A percentile compares a stretch with the other conserved stretches of the same genome.
Evolutionary conservation across 176 grass and related monocot genomes (phyloP).

Genomic region (Cenchrus purpureus): DNA sequence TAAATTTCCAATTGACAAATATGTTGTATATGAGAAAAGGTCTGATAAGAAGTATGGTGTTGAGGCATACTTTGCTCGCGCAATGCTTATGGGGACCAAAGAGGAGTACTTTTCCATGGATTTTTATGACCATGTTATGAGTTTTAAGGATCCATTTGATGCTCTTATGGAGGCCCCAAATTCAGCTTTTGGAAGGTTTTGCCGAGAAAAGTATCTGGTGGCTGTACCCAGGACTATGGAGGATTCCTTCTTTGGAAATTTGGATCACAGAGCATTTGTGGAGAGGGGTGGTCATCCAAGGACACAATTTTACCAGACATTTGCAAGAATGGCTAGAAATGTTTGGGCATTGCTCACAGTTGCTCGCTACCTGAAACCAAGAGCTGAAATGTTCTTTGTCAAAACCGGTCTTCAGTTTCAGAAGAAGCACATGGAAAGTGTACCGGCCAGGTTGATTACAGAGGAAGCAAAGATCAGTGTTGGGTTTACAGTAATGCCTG

Average conservation of each 20-base stretch:
- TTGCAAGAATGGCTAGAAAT: constrained; percentile 70
- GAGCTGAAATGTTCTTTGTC: constrained; percentile 78
- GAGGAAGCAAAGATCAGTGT: constrained; percentile 53
- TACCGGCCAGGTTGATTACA: constrained; percentile 41
- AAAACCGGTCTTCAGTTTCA: constrained; percentile 48
- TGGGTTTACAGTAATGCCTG: constrained; percentile 80
- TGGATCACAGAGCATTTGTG: constrained; percentile 74
- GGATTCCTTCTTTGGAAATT: constrained; percentile 74
- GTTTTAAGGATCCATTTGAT: constrained; percentile 65
- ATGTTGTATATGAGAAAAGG: constrained; percentile 56
- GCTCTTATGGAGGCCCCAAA: constrained; percentile 60
- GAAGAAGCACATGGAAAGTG: constrained; percentile 74
- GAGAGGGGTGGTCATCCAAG: constrained; percentile 71
- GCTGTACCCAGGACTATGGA: constrained; percentile 70
- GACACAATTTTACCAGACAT: constrained; percentile 76
- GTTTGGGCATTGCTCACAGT: constrained; percentile 69
- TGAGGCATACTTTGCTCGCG: constrained; percentile 62
- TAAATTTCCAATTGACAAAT: constrained; percentile 32
- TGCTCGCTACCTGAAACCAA: constrained; percentile 61
- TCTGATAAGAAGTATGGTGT: constrained; percentile 72
- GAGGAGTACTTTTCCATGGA: constrained; percentile 42
- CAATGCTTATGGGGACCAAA: constrained; percentile 55
- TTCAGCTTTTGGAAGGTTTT: constrained; percentile 80
- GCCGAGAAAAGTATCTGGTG: constrained; percentile 61
- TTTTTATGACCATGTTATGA: constrained; percentile 61